phyloP scores from a whole-genome alignment of 2,329 filamentous ascomycete species.

The Cercospora sp. region DNA sequence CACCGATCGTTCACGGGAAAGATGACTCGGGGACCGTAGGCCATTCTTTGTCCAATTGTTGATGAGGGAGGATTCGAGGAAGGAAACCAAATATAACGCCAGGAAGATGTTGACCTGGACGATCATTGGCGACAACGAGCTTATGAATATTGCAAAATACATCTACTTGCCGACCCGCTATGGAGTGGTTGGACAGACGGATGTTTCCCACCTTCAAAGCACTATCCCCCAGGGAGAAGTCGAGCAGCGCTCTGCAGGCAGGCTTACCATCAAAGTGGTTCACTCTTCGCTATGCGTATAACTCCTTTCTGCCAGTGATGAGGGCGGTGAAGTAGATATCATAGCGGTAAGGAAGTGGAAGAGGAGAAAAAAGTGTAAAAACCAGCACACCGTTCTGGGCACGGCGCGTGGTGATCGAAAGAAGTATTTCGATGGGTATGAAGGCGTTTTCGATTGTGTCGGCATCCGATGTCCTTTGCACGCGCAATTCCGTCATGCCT shows the following conservation, averaged over 20 bases:
- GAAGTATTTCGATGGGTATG: slow-evolving; percentile 11
- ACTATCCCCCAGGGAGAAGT: slow-evolving; percentile 62
- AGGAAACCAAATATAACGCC: background rate
- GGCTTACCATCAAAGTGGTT: slow-evolving; percentile 61
- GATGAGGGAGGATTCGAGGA: background rate
- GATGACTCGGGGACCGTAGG: background rate
- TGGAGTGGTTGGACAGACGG: background rate
- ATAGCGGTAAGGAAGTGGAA: slow-evolving; percentile 57
- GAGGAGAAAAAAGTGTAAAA: background rate
- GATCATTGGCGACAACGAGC: background rate
- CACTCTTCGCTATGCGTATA: slow-evolving; percentile 91
- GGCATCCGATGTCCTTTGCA: slow-evolving; percentile 13
- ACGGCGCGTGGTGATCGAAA: slow-evolving; percentile 8
- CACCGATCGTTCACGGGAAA: background rate
- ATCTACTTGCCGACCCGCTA: slow-evolving; percentile 25
- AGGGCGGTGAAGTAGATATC: slow-evolving; percentile 84
- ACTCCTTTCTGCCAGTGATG: slow-evolving; percentile 71
- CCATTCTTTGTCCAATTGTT: background rate
- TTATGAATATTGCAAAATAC: background rate
- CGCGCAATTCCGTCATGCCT: slow-evolving; percentile 9
- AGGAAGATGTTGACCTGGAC: background rate
- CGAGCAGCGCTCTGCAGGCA: slow-evolving; percentile 77
- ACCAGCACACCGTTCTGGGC: slow-evolving; percentile 17
- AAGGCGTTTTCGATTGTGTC: slow-evolving; percentile 16
- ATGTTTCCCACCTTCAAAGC: slow-evolving; percentile 88